These are phyloP conservation scores for Kodamaea fungicola DNA, from an alignment of 1,139 yeast genomes.

Conservation along the genomic window DNA sequence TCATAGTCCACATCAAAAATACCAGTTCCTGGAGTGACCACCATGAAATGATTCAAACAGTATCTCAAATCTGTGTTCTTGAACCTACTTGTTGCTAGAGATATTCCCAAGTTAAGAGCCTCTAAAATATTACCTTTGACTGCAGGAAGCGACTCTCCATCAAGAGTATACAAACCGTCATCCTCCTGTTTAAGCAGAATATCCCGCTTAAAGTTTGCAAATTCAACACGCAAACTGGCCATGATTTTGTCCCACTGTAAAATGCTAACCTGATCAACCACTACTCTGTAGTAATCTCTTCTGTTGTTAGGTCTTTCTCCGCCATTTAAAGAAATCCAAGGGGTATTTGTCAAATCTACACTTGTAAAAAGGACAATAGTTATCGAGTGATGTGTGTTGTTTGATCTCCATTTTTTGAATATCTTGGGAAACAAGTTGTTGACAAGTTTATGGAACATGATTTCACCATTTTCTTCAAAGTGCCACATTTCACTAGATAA, in stretches of 20 bases:
- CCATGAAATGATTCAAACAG: constrained; percentile 79
- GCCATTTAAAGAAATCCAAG: constrained; percentile 53
- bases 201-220: constrained; percentile 77
- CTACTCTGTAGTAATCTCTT: constrained; percentile 84
- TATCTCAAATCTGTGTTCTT: constrained; percentile 83
- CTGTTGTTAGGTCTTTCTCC: constrained; percentile 74
- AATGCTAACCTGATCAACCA: constrained; percentile 90
- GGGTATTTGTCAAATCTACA: constrained; percentile 61
- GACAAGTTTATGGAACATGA: constrained; percentile 86
- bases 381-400: constrained; percentile 85
- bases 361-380: constrained; percentile 87
- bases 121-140: constrained; percentile 87
- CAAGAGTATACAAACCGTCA: constrained; percentile 35
- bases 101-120: constrained; percentile 80
- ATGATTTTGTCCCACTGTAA: constrained; percentile 87
- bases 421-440: constrained; percentile 88
- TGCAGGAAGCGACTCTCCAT: constrained; percentile 72
- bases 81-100: constrained; percentile 76
- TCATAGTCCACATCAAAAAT: constrained; percentile 87
- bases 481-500: constrained; percentile 97
- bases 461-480: constrained; percentile 94
- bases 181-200: constrained; percentile 49
- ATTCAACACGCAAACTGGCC: constrained; percentile 82
- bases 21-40: constrained; percentile 92
- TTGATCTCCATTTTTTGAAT: constrained; percentile 81